phyloP scores from a whole-genome alignment of 108 stramenopile genomes.

The Mediolabrus comicus region DNA sequence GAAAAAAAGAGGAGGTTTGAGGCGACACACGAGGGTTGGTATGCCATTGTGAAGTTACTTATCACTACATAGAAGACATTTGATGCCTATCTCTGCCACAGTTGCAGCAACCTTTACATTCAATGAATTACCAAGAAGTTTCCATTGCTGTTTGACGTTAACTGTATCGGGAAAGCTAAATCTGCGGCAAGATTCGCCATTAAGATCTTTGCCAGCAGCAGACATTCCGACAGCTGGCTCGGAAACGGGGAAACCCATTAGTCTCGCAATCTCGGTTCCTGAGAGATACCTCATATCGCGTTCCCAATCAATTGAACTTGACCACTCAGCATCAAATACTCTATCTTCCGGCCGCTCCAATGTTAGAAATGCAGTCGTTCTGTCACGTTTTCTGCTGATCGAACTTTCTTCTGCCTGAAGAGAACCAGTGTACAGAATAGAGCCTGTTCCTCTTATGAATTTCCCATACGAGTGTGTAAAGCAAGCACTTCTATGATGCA shows the following conservation, averaged over 20 bases:
- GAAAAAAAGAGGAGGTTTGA: background rate
- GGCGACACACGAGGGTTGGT: background rate
- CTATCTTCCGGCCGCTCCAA: constrained; percentile 58
- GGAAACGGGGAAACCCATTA: constrained; percentile 67
- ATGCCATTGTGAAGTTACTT: background rate
- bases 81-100: constrained; percentile 59
- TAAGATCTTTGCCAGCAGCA: background rate
- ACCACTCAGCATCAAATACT: constrained; percentile 57
- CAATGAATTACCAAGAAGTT: constrained; percentile 80
- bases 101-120: constrained; percentile 72
- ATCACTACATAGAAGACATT: constrained; percentile 2
- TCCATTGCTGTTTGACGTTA: constrained; percentile 79
- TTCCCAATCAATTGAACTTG: constrained; percentile 46
- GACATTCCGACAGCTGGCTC: background rate
- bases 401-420: constrained; percentile 1
- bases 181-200: background rate
- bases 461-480: constrained; percentile 88
- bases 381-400: background rate
- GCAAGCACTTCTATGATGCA: constrained; percentile 54
- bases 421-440: constrained; percentile 62
- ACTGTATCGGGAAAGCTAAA: constrained; percentile 63
- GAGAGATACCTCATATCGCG: constrained; percentile 75
- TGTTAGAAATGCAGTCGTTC: background rate
- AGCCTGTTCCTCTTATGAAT: constrained; percentile 83
- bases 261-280: constrained; percentile 74